Base-by-base conservation (phyloP, 2,329 filamentous ascomycete genomes). In the Ceratocystis colombiana region DNA sequence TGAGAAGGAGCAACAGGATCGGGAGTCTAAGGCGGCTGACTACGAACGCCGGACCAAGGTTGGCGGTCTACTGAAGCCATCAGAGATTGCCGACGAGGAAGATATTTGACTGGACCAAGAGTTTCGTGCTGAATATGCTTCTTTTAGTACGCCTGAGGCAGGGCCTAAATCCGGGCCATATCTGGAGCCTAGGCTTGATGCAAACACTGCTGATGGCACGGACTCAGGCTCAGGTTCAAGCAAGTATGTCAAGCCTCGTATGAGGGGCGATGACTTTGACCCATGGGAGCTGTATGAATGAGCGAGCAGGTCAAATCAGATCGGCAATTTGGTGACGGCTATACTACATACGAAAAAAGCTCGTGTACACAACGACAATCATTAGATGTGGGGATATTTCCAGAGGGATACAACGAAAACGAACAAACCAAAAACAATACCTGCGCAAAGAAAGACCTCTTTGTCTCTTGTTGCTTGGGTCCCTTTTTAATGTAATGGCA, bases 1-100 rank as follows among this genome's bases (percentile, higher is more conserved):
- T 67, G 94, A 99, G 76, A 91, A 96, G 76, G 94, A 99, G 76
- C 88, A 95, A 75, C 90, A 91, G 70, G 88, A 93, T 68, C 86
- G 85, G 70, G 89, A 93, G 71, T 89, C 89, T 61, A 90, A 92
- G 75, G 86, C 88, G 62, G 89, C 90, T 25, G 95, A 99, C 75
- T 87, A 92, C 72, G 90, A 96, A 77, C 88, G 93, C 71, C 86
- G 90, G 69, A 89, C 93, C 78, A 97, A 96, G 81, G 90, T 99
- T 66, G 92, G 94, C 71, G 94, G 95, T 73, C 81, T 99, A 69
- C 81, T 99, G 73, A 97, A 99, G 81, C 95, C 94, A 62, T 94
- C 91, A n/a, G 94, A 99, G 75, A 84, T 99, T 74, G 93, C 91
- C 70, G 89, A 93, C 71, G 89, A 93, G 73, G 66, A 68, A 20